Conservation (phyloP, 805 yeast species). For the Candida schatavii region DNA sequence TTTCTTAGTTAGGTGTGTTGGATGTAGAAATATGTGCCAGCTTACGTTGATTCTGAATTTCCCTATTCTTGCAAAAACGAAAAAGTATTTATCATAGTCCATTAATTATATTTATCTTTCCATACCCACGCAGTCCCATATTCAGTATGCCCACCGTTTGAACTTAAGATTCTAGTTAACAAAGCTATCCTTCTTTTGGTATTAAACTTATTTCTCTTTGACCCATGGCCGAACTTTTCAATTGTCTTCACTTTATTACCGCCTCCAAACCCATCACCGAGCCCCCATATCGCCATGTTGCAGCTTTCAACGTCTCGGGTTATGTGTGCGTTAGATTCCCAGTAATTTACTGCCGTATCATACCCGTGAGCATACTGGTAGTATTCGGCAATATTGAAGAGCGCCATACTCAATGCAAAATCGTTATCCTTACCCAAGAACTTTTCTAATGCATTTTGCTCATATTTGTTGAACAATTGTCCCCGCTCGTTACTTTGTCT, state of each 20-base stretch:
- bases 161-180: slow-evolving; percentile 15
- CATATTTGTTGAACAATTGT: slow-evolving; percentile 2
- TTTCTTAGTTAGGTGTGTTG: too few relatives aligned
- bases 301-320: slow-evolving; percentile 20
- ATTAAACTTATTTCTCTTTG: slow-evolving; percentile 17
- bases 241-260: slow-evolving; percentile 18
- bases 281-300: slow-evolving; percentile 20
- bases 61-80: too few relatives aligned
- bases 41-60: too few relatives aligned
- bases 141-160: slow-evolving; percentile 20
- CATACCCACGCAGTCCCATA: slow-evolving; percentile 34
- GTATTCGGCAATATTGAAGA: slow-evolving; percentile 19
- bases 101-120: slow-evolving; percentile 12
- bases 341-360: slow-evolving; percentile 17
- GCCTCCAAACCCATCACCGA: slow-evolving; percentile 18
- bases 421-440: slow-evolving; percentile 16
- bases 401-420: slow-evolving; percentile 14
- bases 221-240: slow-evolving; percentile 16
- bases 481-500: background rate
- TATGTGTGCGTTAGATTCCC: slow-evolving; percentile 21
- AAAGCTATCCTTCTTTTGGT: slow-evolving; percentile 29
- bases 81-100: background rate
- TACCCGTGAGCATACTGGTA: slow-evolving; percentile 15
- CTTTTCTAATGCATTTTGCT: slow-evolving; percentile 6
- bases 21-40: too few relatives aligned